Conservation (phyloP, 345 rosid species). For the Dipteronia sinensis region DNA sequence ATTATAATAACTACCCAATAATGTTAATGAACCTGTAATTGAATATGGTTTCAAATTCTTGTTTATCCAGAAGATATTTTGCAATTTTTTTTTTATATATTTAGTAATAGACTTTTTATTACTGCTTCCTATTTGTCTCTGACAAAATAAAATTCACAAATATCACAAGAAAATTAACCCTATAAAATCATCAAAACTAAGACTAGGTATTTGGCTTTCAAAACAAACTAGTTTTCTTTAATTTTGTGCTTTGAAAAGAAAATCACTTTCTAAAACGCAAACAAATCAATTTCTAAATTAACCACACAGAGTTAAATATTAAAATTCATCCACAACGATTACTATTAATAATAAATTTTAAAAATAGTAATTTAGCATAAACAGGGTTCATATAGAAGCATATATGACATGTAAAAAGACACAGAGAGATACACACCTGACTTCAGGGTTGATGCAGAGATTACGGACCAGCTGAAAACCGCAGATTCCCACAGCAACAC, state of each 20-base stretch:
- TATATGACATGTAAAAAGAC: background rate
- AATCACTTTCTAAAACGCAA: background rate
- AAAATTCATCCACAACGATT: background rate
- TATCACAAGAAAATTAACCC: too few relatives aligned
- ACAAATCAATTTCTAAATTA: background rate
- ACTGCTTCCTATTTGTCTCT: too few relatives aligned
- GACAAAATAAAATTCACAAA: too few relatives aligned
- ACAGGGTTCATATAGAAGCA: background rate
- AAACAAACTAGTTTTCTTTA: background rate
- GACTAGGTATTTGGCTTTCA: background rate
- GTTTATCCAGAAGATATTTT: background rate
- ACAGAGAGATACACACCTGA: conserved; percentile 52
- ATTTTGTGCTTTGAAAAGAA: background rate
- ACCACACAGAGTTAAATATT: background rate
- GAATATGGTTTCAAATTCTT: background rate
- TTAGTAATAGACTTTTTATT: too few relatives aligned
- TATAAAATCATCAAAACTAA: too few relatives aligned
- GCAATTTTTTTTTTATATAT: too few relatives aligned
- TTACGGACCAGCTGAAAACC: conserved; percentile 75
- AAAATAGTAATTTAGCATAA: background rate
- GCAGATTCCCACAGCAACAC: conserved; percentile 92
- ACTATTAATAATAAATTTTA: too few relatives aligned
- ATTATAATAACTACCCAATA: background rate
- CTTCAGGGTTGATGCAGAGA: conserved; percentile 94
- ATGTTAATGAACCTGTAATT: background rate